These are phyloP conservation scores for Botryotinia narcissicola DNA, from an alignment of 2,329 filamentous ascomycete species.

Conservation along the genomic window DNA sequence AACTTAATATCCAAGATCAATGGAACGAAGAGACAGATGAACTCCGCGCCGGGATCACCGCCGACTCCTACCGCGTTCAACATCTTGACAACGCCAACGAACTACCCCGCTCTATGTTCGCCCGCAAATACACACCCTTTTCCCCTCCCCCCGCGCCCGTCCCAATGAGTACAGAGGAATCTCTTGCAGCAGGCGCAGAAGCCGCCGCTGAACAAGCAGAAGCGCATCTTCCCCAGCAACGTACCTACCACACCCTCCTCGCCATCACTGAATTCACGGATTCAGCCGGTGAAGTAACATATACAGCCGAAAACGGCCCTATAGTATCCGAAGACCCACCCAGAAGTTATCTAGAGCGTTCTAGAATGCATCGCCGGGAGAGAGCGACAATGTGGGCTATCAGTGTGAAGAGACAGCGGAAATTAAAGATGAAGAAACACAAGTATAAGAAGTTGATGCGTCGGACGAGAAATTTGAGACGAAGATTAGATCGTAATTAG, in stretches of 20 bases:
- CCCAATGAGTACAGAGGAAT: slow-evolving; percentile 49
- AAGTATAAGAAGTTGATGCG: slow-evolving; percentile 99
- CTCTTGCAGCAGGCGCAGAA: slow-evolving; percentile 41
- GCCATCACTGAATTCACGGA: slow-evolving; percentile 66
- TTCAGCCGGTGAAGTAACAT: slow-evolving; percentile 57
- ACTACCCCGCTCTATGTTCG: slow-evolving; percentile 63
- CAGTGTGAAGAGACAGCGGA: slow-evolving; percentile 87
- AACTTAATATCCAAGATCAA: slow-evolving; percentile 28
- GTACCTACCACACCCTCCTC: slow-evolving; percentile 62
- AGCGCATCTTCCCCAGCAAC: slow-evolving; percentile 47
- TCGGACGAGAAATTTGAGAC: slow-evolving; percentile 80
- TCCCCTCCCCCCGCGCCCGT: slow-evolving; percentile 77
- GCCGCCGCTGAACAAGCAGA: slow-evolving; percentile 35
- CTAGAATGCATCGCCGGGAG: slow-evolving; percentile 55
- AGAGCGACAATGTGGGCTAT: slow-evolving; percentile 69
- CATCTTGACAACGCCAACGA: slow-evolving; percentile 52
- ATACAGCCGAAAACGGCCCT: slow-evolving; percentile 58
- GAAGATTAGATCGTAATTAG: slow-evolving; percentile 54
- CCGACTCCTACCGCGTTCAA: slow-evolving; percentile 48
- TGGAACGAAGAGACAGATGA: slow-evolving; percentile 37
- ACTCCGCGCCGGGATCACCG: slow-evolving; percentile 43
- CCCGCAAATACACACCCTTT: slow-evolving; percentile 73
- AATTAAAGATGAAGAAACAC: slow-evolving; percentile 99
- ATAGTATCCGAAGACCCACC: slow-evolving; percentile 48
- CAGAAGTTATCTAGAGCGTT: slow-evolving; percentile 65